Percentiles rank a stretch among this genome's conserved stretches.
These are phyloP conservation scores for Thymus mandschuricus DNA, from an alignment of 257 asterid species.

Conservation along the genomic window DNA sequence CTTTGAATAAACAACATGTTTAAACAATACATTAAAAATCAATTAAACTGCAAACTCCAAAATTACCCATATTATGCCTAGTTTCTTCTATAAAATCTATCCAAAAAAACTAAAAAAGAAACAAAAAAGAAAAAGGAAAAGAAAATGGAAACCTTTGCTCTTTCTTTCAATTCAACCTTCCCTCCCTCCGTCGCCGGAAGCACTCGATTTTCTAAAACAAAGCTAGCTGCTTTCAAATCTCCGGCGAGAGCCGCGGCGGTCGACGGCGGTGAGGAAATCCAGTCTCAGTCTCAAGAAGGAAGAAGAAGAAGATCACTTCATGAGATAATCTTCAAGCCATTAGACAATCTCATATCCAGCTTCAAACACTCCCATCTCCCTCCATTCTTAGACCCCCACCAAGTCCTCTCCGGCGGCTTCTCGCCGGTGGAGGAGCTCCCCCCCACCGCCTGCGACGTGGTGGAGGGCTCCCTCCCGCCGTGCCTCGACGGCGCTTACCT, in stretches of 20 bases:
- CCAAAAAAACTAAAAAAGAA: too few relatives aligned
- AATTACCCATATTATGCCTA: background rate
- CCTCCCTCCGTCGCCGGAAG: background rate
- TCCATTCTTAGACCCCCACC: conserved; percentile 41
- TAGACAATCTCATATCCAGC: conserved; percentile 32
- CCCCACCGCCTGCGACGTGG: conserved; percentile 50
- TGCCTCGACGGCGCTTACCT: conserved; percentile 61
- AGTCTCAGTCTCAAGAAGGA: too few relatives aligned
- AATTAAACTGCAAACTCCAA: background rate
- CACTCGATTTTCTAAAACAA: background rate
- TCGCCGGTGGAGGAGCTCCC: conserved; percentile 58
- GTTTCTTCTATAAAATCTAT: background rate
- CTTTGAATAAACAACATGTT: background rate
- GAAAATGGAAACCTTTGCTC: conserved; percentile 46
- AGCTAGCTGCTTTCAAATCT: background rate
- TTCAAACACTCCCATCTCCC: conserved; percentile 34
- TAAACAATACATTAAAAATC: background rate
- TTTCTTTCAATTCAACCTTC: conserved; percentile 36
- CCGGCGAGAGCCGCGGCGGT: background rate
- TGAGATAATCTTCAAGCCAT: conserved; percentile 29
- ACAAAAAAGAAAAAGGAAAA: too few relatives aligned
- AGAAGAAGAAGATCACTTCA: conserved; percentile 15
- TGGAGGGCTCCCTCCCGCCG: conserved; percentile 53
- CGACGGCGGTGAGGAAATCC: background rate
- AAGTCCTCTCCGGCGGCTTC: conserved; percentile 43